Evolutionary conservation across 2,329 filamentous ascomycete species (phyloP).

Genomic region (Cryphonectria radicalis): DNA sequence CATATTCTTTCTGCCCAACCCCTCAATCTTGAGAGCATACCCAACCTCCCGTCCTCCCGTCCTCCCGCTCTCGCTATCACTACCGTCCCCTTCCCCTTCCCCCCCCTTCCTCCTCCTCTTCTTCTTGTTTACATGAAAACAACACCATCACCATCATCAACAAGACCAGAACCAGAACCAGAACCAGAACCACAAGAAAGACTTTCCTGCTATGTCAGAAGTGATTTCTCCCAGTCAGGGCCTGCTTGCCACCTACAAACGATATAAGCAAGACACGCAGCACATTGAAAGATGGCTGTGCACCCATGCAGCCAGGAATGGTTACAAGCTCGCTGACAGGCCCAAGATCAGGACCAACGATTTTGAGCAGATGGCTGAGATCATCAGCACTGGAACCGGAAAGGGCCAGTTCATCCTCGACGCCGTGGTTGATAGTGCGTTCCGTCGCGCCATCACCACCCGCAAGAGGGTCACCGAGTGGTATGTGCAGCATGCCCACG

Average conservation of each 20-base stretch:
- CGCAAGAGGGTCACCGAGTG: constrained; percentile 8
- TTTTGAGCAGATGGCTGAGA: background rate
- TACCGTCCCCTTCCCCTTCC: no score
- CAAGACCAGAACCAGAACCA: background rate
- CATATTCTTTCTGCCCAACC: no score
- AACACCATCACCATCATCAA: background rate
- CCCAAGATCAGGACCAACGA: background rate
- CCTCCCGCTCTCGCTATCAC: no score
- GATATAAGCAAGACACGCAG: background rate
- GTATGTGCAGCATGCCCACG: constrained; percentile 14
- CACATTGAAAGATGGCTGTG: background rate
- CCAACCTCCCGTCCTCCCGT: no score
- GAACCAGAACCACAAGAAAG: background rate
- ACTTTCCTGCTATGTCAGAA: no score
- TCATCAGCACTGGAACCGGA: background rate
- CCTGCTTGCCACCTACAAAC: background rate
- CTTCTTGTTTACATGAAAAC: no score
- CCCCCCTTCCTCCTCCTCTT: no score
- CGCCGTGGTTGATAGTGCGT: constrained; percentile 1
- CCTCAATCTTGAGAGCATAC: no score
- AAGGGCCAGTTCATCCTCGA: background rate
- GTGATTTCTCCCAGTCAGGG: background rate
- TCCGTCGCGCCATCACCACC: constrained; percentile 18
- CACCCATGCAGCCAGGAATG: background rate
- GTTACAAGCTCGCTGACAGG: background rate